phyloP scores from a whole-genome alignment of 2,329 filamentous ascomycete genomes.

The Epichloe sp. region DNA sequence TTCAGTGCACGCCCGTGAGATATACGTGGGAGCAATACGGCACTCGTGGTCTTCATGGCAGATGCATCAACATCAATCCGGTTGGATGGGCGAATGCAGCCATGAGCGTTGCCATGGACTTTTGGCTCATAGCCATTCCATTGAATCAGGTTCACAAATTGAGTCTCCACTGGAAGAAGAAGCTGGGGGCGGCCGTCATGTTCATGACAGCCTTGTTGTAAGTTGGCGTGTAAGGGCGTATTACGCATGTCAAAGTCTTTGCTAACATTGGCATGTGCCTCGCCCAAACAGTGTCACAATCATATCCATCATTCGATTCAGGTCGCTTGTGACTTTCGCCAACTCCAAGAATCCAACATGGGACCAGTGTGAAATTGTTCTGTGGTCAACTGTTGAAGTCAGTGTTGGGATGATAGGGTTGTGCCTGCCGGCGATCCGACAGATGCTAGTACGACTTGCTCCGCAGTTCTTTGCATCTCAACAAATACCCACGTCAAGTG shows the following conservation, averaged over 20 bases:
- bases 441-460: neutral
- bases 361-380: constrained; percentile 7
- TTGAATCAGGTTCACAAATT: constrained; percentile 23
- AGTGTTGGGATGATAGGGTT: constrained; percentile 1
- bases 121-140: constrained; percentile 32
- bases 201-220: constrained; percentile 16
- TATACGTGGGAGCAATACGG: constrained; percentile 36
- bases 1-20: constrained; percentile 31
- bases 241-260: too few species aligned
- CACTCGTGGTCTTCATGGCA: constrained; percentile 22
- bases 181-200: constrained; percentile 26
- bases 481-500: neutral
- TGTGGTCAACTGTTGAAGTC: constrained; percentile 11
- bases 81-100: constrained; percentile 32
- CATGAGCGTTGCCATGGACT: constrained; percentile 31
- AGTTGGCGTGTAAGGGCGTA: neutral
- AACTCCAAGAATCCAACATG: constrained; percentile 11
- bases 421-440: neutral
- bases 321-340: constrained; percentile 9
- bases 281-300: constrained; percentile 8
- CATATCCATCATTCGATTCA: constrained; percentile 10
- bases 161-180: constrained; percentile 26
- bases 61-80: constrained; percentile 30
- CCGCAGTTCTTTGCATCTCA: neutral
- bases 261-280: too few species aligned